phyloP scores from a whole-genome alignment of 108 stramenopile genomes.

The Mayamaea pseudoterrestris region DNA sequence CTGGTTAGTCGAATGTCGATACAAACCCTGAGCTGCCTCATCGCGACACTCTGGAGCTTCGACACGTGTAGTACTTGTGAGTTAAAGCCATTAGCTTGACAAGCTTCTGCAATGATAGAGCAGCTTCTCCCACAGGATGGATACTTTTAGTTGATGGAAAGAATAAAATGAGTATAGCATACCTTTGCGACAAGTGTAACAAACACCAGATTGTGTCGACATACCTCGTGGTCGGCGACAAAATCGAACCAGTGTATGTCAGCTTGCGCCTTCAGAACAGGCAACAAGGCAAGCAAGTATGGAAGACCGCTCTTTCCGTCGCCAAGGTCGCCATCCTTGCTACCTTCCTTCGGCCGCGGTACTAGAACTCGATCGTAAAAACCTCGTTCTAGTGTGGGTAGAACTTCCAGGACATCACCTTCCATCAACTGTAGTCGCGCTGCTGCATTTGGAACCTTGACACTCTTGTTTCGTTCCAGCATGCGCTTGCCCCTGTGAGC shows the following conservation, averaged over 20 bases:
- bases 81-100: constrained; percentile 31
- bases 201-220: too few relatives aligned
- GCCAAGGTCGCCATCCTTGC: constrained; percentile 67
- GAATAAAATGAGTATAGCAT: too few relatives aligned
- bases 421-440: constrained; percentile 57
- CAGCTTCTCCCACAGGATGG: constrained; percentile 52
- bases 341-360: constrained; percentile 76
- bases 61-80: constrained; percentile 64
- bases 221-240: constrained; percentile 71
- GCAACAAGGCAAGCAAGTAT: constrained; percentile 50
- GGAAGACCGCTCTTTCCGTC: constrained; percentile 49
- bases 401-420: constrained; percentile 59
- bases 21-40: constrained; percentile 73
- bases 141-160: too few relatives aligned
- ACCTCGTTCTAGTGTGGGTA: constrained; percentile 27
- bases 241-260: constrained; percentile 84
- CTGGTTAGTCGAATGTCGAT: constrained; percentile 53
- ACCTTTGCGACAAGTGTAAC: too few relatives aligned
- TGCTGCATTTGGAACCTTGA: constrained; percentile 54
- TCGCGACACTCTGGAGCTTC: constrained; percentile 70
- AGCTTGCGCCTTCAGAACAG: constrained; percentile 40
- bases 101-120: constrained; percentile 30
- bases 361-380: constrained; percentile 68
- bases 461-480: constrained; percentile 64
- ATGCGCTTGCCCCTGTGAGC: constrained; percentile 45